phyloP scores from a whole-genome alignment of 192 early-diverging fungal genomes.

The Chytriomyces hyalinus region DNA sequence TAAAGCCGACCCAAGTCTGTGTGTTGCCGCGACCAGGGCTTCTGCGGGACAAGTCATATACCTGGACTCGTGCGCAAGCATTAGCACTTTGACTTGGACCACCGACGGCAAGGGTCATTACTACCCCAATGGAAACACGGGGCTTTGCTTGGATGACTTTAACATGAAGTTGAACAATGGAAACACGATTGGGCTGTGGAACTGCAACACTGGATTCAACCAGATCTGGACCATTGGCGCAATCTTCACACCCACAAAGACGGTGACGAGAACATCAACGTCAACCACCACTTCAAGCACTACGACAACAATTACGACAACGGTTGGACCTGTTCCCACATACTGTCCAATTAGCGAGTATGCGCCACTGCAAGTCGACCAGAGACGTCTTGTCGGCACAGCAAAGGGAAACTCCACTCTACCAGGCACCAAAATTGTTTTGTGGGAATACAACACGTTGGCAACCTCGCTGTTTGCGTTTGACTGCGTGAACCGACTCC shows the following conservation, averaged over 20 bases:
- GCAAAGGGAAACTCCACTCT: background rate
- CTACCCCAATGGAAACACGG: background rate
- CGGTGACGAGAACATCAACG: background rate
- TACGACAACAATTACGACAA: background rate
- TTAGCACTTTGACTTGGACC: background rate
- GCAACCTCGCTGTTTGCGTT: constrained; percentile 6
- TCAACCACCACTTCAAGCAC: background rate
- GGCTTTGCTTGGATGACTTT: background rate
- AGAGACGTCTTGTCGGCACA: background rate
- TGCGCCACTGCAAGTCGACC: background rate
- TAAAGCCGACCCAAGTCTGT: constrained; percentile 5
- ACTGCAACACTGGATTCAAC: constrained; percentile 1
- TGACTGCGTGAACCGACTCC: constrained; percentile 3
- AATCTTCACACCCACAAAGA: background rate
- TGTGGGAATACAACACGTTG: background rate
- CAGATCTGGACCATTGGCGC: background rate
- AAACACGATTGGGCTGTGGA: constrained; percentile 16
- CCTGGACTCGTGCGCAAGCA: background rate
- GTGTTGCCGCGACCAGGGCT: background rate
- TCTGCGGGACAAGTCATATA: background rate
- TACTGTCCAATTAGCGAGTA: too few relatives aligned
- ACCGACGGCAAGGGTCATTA: background rate
- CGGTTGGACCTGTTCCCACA: background rate
- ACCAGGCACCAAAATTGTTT: background rate
- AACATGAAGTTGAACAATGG: background rate